These are phyloP conservation scores for Didymellaceae sp. DNA, from an alignment of 2,329 filamentous ascomycete genomes.

Conservation along the genomic window DNA sequence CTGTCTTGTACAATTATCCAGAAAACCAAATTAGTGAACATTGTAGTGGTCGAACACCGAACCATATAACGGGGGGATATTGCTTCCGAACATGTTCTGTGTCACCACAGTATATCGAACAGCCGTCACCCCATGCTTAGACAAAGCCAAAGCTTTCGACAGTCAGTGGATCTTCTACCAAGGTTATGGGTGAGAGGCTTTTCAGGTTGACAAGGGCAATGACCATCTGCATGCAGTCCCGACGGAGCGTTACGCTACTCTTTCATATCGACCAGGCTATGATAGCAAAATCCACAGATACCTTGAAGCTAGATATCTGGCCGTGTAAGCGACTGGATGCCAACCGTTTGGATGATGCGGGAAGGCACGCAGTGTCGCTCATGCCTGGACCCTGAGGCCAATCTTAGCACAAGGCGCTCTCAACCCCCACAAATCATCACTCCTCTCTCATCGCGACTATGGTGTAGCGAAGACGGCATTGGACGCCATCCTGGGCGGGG, in stretches of 20 bases:
- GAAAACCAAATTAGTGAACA: neutral
- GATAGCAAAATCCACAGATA: neutral
- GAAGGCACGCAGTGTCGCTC: neutral
- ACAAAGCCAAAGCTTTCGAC: slow-evolving; percentile 4
- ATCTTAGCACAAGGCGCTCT: neutral
- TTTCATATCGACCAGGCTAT: neutral
- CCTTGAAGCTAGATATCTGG: slow-evolving; percentile 1
- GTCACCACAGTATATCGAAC: slow-evolving; percentile 10
- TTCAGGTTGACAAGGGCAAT: neutral
- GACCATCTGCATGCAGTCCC: slow-evolving; percentile 1
- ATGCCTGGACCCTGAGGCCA: neutral
- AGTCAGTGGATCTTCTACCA: slow-evolving; percentile 5
- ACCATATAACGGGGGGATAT: neutral
- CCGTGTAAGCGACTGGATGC: neutral
- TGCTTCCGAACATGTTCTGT: slow-evolving; percentile 12
- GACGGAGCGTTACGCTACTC: slow-evolving; percentile 5
- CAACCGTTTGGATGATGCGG: neutral
- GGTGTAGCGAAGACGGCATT: neutral
- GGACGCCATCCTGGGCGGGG: neutral
- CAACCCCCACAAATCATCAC: slow-evolving; percentile 1
- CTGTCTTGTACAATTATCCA: too few species aligned
- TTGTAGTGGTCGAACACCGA: neutral
- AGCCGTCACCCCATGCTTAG: slow-evolving; percentile 6
- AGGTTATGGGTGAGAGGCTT: neutral
- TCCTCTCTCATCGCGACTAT: neutral